Conservation (phyloP, 202 grass and related monocot species). For the Musa balbisiana region DNA sequence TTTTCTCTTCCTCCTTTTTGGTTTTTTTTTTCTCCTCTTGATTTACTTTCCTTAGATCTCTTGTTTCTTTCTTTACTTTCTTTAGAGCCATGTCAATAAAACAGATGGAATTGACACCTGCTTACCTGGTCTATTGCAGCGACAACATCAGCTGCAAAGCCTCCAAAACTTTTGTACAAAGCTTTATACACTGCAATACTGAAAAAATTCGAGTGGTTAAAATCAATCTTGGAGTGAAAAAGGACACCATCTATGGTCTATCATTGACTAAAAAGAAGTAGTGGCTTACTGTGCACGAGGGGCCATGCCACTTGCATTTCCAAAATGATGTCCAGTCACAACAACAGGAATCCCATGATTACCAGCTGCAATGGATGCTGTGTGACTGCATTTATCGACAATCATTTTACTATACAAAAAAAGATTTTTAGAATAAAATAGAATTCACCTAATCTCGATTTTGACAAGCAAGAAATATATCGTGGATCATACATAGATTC, state of each 20-base stretch:
- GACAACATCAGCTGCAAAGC: conserved; percentile 99
- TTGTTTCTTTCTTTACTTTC: not conserved
- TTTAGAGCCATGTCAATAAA: not conserved
- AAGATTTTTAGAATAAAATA: not conserved
- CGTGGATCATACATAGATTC: not conserved
- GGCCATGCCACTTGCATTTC: conserved; percentile 98
- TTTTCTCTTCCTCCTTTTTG: not conserved
- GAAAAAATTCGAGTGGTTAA: conserved; percentile 13
- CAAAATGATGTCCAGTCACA: conserved; percentile 87
- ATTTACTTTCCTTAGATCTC: not conserved
- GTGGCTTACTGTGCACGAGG: conserved; percentile 91
- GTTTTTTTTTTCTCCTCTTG: too few relatives aligned
- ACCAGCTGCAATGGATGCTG: conserved; percentile 87
- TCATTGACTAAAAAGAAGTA: conserved; percentile 7
- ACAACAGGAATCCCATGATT: conserved; percentile 88
- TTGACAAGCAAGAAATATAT: not conserved
- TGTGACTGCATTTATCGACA: conserved; percentile 52
- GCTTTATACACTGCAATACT: conserved; percentile 99
- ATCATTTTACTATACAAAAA: conserved; percentile 22
- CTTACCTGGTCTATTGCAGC: conserved; percentile 96
- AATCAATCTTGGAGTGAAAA: conserved; percentile 16
- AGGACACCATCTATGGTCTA: not conserved
- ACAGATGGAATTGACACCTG: not conserved
- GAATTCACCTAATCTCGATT: not conserved
- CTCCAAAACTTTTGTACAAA: conserved; percentile 96